phyloP scores from a whole-genome alignment of 495 filamentous ascomycete genomes.

The Aspergillus baeticus region DNA sequence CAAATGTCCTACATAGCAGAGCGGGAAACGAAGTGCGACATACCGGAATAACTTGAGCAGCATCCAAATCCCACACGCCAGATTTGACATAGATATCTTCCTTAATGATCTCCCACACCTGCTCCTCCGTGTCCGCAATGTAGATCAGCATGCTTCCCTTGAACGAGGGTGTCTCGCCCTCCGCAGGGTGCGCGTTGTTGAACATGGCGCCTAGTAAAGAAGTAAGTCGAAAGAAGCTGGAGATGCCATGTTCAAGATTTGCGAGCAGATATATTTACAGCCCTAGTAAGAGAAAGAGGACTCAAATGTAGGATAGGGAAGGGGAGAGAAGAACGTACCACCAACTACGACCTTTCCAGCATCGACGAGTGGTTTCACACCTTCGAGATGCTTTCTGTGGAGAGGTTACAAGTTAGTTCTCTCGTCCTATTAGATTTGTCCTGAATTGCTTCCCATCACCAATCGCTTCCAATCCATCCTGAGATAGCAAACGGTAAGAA shows the following conservation, averaged over 20 bases:
- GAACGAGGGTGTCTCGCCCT: slow-evolving; percentile 63
- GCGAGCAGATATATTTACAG: not conserved
- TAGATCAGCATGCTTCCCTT: slow-evolving; percentile 68
- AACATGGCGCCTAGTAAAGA: slow-evolving; percentile 62
- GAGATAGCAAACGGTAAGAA: not conserved
- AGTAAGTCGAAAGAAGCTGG: not conserved
- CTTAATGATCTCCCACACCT: slow-evolving; percentile 62
- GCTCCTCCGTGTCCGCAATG: slow-evolving; percentile 63
- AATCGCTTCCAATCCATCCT: too few species aligned
- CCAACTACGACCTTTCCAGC: slow-evolving; percentile 34
- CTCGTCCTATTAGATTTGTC: too few species aligned
- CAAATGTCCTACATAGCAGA: not conserved
- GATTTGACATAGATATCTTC: slow-evolving; percentile 67
- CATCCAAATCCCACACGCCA: slow-evolving; percentile 85
- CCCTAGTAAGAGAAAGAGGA: not conserved
- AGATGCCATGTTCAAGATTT: not conserved
- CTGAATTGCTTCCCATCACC: too few species aligned
- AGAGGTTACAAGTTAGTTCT: too few species aligned
- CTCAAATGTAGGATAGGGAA: not conserved
- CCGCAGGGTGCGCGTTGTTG: slow-evolving; percentile 62
- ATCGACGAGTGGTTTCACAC: slow-evolving; percentile 34
- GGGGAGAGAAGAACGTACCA: slow-evolving; percentile 30
- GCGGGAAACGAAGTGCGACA: slow-evolving; percentile 13
- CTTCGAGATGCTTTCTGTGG: slow-evolving; percentile 33
- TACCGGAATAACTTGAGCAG: slow-evolving; percentile 57